phyloP scores from a whole-genome alignment of 208 protist species.

The Novymonas esmeraldas region DNA sequence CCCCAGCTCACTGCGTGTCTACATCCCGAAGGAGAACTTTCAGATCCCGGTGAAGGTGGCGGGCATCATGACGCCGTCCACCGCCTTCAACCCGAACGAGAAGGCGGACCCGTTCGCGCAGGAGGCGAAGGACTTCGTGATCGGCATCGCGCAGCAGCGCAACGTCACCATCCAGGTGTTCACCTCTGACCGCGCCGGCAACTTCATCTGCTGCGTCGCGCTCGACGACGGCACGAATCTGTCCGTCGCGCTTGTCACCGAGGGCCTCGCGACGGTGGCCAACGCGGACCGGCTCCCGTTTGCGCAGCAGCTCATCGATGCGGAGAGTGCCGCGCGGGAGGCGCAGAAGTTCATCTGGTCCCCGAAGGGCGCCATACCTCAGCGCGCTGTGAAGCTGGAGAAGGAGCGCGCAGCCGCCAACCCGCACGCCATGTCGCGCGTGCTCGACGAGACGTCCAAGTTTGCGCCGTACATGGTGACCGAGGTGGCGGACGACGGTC shows the following conservation, averaged over 20 bases:
- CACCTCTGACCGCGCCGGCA: conserved; percentile 80
- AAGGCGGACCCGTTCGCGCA: conserved; percentile 69
- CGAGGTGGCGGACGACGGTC: conserved; percentile 75
- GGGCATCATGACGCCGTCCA: conserved; percentile 78
- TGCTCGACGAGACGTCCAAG: conserved; percentile 49
- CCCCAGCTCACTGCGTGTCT: conserved; percentile 83
- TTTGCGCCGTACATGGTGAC: conserved; percentile 57
- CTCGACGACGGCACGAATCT: conserved; percentile 77
- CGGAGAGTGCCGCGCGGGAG: conserved; percentile 58
- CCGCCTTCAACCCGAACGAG: conserved; percentile 37
- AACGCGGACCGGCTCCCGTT: conserved; percentile 81
- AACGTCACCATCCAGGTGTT: conserved; percentile 88
- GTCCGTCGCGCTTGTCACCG: conserved; percentile 66
- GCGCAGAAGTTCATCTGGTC: conserved; percentile 73
- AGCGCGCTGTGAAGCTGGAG: conserved; percentile 72
- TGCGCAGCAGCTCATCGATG: conserved; percentile 71
- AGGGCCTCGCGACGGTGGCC: conserved; percentile 77
- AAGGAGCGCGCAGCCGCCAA: conserved; percentile 49
- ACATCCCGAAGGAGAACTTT: conserved; percentile 88
- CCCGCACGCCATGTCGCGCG: conserved; percentile 34
- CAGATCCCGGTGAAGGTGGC: conserved; percentile 87
- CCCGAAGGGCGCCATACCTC: conserved; percentile 43
- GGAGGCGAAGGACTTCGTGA: conserved; percentile 76
- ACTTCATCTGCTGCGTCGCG: conserved; percentile 80
- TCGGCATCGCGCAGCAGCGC: conserved; percentile 72